Percentiles rank a stretch among this genome's conserved stretches.
These are phyloP conservation scores for Trichoderma asperellum DNA, from an alignment of 2,329 filamentous ascomycete species.

Conservation along the genomic window DNA sequence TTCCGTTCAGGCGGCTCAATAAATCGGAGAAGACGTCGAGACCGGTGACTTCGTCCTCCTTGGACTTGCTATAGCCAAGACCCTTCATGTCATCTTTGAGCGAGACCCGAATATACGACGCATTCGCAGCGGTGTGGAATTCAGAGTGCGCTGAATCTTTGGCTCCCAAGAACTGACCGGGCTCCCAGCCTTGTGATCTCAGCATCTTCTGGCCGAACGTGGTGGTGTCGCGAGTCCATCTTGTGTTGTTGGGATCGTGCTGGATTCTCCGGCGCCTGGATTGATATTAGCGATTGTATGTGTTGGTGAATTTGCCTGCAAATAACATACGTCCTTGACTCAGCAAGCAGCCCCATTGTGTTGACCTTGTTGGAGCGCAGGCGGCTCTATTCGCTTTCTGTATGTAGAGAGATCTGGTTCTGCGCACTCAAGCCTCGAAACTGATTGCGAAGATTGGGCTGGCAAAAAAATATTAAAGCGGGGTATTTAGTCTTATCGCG, in stretches of 20 bases:
- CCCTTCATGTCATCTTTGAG: conserved; percentile 92
- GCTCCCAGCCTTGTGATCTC: conserved; percentile 85
- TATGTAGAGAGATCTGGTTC: neutral
- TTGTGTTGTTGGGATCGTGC: conserved; percentile 92
- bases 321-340: conserved; percentile 41
- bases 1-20: conserved; percentile 87
- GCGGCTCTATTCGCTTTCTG: neutral
- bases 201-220: conserved; percentile 91
- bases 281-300: conserved; percentile 27
- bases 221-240: conserved; percentile 81
- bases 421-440: conserved; percentile 8
- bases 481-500: conserved; percentile 39
- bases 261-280: conserved; percentile 67
- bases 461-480: conserved; percentile 42
- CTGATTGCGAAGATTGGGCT: conserved; percentile 26
- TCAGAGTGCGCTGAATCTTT: conserved; percentile 74
- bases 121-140: conserved; percentile 77
- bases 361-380: neutral
- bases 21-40: conserved; percentile 85
- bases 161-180: conserved; percentile 80
- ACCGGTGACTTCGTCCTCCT: conserved; percentile 78
- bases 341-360: conserved; percentile 44
- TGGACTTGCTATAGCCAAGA: conserved; percentile 77
- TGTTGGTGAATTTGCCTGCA: neutral
- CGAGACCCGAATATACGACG: conserved; percentile 81